phyloP scores from a whole-genome alignment of 1,284 basidiomycete genomes.

The Vanrija sp. region DNA sequence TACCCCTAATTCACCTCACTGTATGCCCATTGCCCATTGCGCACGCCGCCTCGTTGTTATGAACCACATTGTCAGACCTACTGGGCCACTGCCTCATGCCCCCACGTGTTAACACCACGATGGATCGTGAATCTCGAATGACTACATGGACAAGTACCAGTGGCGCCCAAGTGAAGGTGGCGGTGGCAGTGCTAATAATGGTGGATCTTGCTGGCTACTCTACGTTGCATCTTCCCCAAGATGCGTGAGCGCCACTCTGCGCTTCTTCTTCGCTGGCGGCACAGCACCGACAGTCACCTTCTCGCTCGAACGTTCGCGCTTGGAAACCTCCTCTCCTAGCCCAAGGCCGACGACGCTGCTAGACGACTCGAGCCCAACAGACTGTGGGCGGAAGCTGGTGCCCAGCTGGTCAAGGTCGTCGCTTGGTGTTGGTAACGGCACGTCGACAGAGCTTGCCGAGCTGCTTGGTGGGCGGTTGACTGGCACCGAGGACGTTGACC shows the following conservation, averaged over 20 bases:
- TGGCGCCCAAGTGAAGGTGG: too few species aligned
- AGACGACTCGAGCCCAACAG: conserved; percentile 3
- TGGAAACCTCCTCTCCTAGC: background rate
- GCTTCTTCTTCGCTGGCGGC: conserved; percentile 80
- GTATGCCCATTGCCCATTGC: too few species aligned
- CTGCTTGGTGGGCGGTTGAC: conserved; percentile 19
- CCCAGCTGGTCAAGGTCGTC: conserved; percentile 22
- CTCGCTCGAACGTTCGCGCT: conserved; percentile 16
- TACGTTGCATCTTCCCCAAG: conserved; percentile 20
- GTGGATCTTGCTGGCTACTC: too few species aligned
- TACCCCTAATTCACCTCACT: too few species aligned
- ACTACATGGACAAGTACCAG: too few species aligned
- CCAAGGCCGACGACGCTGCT: background rate
- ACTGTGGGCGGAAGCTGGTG: conserved; percentile 18
- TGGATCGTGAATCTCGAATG: too few species aligned
- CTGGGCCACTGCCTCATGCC: too few species aligned
- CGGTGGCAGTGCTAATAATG: too few species aligned
- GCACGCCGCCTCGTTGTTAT: too few species aligned
- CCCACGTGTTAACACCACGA: too few species aligned
- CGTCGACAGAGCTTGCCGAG: conserved; percentile 26
- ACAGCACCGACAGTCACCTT: conserved; percentile 23
- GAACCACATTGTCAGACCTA: too few species aligned
- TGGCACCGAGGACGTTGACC: background rate
- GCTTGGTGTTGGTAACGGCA: conserved; percentile 33
- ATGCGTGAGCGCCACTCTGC: conserved; percentile 72